These are phyloP conservation scores for Colletotrichum theobromicola DNA, from an alignment of 2,329 filamentous ascomycete species.

Conservation along the genomic window DNA sequence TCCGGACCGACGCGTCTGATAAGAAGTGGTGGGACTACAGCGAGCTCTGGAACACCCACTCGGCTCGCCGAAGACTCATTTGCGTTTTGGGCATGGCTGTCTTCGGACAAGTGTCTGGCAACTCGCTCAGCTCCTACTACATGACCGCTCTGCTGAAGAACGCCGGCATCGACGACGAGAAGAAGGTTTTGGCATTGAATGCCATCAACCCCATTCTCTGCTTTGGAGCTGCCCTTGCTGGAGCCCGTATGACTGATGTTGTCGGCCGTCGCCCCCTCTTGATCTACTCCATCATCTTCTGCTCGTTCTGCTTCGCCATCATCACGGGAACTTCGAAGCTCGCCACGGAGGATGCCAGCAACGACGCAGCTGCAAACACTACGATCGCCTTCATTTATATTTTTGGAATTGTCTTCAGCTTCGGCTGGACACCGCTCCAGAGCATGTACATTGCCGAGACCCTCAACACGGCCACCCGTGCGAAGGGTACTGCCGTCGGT, in stretches of 20 bases:
- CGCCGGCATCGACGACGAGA: conserved; percentile 54
- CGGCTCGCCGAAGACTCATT: conserved; percentile 53
- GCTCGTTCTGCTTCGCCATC: conserved; percentile 51
- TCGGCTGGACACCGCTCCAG: conserved; percentile 56
- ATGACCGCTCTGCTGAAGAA: conserved; percentile 43
- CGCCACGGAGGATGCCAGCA: conserved; percentile 37
- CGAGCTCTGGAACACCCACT: conserved; percentile 55
- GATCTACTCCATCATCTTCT: conserved; percentile 50
- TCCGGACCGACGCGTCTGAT: conserved; percentile 54
- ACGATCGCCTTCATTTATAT: conserved; percentile 58
- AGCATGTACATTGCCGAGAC: conserved; percentile 55
- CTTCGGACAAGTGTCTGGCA: conserved; percentile 59
- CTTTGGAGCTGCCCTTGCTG: conserved; percentile 54
- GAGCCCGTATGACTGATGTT: conserved; percentile 60
- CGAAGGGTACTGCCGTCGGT: conserved; percentile 49
- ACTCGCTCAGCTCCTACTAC: conserved; percentile 54
- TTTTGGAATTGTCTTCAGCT: conserved; percentile 56
- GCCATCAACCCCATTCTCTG: conserved; percentile 59
- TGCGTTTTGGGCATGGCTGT: conserved; percentile 56
- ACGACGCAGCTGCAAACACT: conserved; percentile 43
- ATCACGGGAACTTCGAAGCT: conserved; percentile 54
- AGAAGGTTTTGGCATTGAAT: conserved; percentile 54
- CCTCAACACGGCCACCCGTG: conserved; percentile 47
- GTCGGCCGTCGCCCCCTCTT: conserved; percentile 63
- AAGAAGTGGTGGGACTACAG: conserved; percentile 63